phyloP scores from a whole-genome alignment of 176 grass and related monocot genomes.

The Bonia amplexicaulis region DNA sequence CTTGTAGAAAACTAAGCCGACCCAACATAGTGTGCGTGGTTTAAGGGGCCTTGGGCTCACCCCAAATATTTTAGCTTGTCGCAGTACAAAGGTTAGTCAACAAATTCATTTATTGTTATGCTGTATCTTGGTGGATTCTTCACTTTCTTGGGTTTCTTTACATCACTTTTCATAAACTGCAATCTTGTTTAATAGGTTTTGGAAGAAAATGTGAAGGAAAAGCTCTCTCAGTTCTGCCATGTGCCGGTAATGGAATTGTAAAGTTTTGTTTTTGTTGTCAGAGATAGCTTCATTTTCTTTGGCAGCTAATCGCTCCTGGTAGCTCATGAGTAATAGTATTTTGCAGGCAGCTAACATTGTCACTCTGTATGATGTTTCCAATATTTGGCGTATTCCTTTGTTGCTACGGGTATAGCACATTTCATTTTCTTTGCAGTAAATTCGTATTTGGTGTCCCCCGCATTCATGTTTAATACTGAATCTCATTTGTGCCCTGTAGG shows the following conservation, averaged over 20 bases:
- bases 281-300: background rate
- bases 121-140: background rate
- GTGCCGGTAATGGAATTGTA: slow-evolving; percentile 53
- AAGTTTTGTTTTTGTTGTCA: background rate
- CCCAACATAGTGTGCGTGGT: slow-evolving; percentile 74
- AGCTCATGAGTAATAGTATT: slow-evolving; percentile 29
- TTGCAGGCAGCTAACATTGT: slow-evolving; percentile 61
- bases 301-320: background rate
- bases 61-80: slow-evolving; percentile 79
- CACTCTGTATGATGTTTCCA: slow-evolving; percentile 72
- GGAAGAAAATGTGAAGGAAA: slow-evolving; percentile 72
- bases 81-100: slow-evolving; percentile 55
- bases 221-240: slow-evolving; percentile 84
- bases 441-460: background rate
- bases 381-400: slow-evolving; percentile 80
- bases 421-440: slow-evolving; percentile 7
- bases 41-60: slow-evolving; percentile 76
- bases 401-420: slow-evolving; percentile 50
- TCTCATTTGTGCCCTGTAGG: slow-evolving; percentile 30
- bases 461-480: background rate
- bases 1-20: slow-evolving; percentile 79
- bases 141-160: slow-evolving; percentile 5
- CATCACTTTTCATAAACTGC: background rate
- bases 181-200: slow-evolving; percentile 39
- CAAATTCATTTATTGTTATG: background rate